Percentiles rank a stretch among this genome's conserved stretches.
Conservation (phyloP, 441 rosid genomes). For the Macaranga tanarius region DNA sequence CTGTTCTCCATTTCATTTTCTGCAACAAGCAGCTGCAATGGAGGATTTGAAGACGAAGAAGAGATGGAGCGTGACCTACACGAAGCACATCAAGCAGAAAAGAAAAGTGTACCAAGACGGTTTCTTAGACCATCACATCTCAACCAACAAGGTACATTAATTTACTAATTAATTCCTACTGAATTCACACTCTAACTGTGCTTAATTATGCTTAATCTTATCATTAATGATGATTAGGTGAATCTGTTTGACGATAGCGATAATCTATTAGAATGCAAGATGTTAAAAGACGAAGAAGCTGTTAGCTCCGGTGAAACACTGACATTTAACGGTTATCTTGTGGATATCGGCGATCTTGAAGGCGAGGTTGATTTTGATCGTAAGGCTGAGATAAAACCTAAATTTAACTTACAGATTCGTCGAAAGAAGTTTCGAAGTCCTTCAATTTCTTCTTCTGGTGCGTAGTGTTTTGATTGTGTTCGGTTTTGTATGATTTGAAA, state of each 20-base stretch:
- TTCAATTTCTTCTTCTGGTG: constrained; percentile 41
- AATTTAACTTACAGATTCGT: constrained; percentile 15
- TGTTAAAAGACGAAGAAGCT: constrained; percentile 60
- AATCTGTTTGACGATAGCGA: constrained; percentile 69
- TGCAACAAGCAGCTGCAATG: constrained; percentile 35
- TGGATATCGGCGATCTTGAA: constrained; percentile 66
- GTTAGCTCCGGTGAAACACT: constrained; percentile 56
- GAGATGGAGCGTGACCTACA: constrained; percentile 76
- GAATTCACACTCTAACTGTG: not conserved
- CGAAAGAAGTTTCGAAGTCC: constrained; percentile 44
- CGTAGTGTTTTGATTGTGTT: no score
- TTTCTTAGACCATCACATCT: constrained; percentile 49
- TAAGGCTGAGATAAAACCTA: constrained; percentile 21
- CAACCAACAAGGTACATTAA: constrained; percentile 58
- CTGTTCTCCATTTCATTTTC: not conserved
- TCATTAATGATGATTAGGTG: constrained; percentile 35
- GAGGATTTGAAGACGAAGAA: constrained; percentile 42
- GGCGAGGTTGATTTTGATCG: constrained; percentile 26
- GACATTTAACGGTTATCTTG: constrained; percentile 59
- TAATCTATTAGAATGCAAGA: constrained; percentile 67
- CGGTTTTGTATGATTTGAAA: not conserved
- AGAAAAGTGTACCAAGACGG: constrained; percentile 84
- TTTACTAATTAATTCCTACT: not conserved
- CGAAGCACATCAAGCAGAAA: constrained; percentile 82
- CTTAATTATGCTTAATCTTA: not conserved